phyloP scores from a whole-genome alignment of 345 rosid species.

The Eutrema yunnanense region DNA sequence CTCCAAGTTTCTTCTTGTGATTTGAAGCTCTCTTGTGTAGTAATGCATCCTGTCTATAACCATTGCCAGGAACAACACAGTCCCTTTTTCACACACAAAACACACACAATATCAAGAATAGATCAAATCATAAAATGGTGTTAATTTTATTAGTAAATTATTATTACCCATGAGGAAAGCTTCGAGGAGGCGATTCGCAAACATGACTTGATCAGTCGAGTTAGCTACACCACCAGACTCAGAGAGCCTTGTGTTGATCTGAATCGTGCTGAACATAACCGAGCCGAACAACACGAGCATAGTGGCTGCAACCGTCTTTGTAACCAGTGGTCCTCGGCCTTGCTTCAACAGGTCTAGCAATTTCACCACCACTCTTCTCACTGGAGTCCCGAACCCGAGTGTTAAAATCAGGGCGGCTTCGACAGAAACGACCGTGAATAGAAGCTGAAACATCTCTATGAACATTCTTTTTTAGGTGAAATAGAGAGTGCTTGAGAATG shows the following conservation, averaged over 20 bases:
- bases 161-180: constrained; percentile 27
- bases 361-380: constrained; percentile 25
- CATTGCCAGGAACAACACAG: constrained; percentile 28
- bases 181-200: constrained; percentile 30
- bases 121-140: not conserved
- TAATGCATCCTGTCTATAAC: constrained; percentile 34
- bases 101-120: not conserved
- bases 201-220: constrained; percentile 32
- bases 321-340: constrained; percentile 26
- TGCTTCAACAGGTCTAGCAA: constrained; percentile 24
- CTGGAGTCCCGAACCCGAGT: constrained; percentile 29
- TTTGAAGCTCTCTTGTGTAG: constrained; percentile 34
- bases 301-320: constrained; percentile 27
- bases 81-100: not conserved
- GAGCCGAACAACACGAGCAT: constrained; percentile 33
- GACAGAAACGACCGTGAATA: constrained; percentile 13
- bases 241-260: constrained; percentile 23
- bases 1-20: constrained; percentile 28
- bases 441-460: constrained; percentile 32
- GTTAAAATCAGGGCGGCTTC: constrained; percentile 18
- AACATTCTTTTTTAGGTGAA: constrained; percentile 1
- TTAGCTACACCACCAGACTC: constrained; percentile 27
- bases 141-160: not conserved
- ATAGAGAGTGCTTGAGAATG: not conserved
- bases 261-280: constrained; percentile 21